A percentile compares a stretch with the other conserved stretches of the same genome.
Conservation (phyloP, 192 early-diverging fungal species). For the Ambispora gerdemannii region DNA sequence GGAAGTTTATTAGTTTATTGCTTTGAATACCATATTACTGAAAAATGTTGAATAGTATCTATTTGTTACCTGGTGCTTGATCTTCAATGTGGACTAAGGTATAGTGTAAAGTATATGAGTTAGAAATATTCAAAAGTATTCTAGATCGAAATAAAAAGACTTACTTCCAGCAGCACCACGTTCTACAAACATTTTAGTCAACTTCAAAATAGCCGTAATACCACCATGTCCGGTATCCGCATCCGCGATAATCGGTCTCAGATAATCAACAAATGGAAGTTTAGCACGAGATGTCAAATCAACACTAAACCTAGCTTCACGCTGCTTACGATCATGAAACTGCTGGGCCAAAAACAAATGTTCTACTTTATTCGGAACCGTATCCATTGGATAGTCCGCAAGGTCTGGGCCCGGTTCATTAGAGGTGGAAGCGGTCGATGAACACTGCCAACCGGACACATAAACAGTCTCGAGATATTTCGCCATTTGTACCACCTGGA, state of each 20-base stretch:
- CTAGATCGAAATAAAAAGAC: not conserved
- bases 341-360: slow-evolving; percentile 94
- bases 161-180: slow-evolving; percentile 27
- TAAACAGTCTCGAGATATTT: slow-evolving; percentile 66
- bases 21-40: not conserved
- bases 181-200: slow-evolving; percentile 30
- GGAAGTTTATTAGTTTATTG: slow-evolving; percentile 79
- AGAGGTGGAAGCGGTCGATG: slow-evolving; percentile 66
- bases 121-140: not conserved
- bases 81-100: slow-evolving; percentile 25
- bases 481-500: slow-evolving; percentile 95
- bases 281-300: slow-evolving; percentile 65
- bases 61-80: slow-evolving; percentile 83
- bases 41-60: slow-evolving; percentile 47
- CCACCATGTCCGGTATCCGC: slow-evolving; percentile 98
- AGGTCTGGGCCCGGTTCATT: slow-evolving; percentile 70
- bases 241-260: slow-evolving; percentile 95
- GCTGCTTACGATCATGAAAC: slow-evolving; percentile 97
- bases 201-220: slow-evolving; percentile 70
- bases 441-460: slow-evolving; percentile 97
- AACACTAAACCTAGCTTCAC: slow-evolving; percentile 77
- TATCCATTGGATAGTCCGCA: slow-evolving; percentile 98
- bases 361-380: slow-evolving; percentile 98
- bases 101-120: not conserved
- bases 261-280: slow-evolving; percentile 76